Base-by-base conservation (phyloP, 2,329 filamentous ascomycete species). In the Verticillium klebahnii region DNA sequence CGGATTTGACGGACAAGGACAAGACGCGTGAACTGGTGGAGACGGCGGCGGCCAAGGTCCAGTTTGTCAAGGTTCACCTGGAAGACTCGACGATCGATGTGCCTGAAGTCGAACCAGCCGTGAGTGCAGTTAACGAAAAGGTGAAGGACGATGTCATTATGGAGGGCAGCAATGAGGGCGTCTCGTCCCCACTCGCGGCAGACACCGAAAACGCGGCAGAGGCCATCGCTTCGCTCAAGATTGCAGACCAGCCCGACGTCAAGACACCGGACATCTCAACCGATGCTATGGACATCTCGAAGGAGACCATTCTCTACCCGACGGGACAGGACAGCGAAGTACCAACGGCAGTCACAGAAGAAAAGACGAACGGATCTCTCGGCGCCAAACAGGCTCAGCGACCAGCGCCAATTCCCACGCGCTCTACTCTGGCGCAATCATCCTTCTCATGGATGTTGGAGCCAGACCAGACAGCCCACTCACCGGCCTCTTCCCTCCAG, bases 391-490 rank as follows among this genome's bases (percentile, higher is more conserved):
- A 34, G 17, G n/a, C 29, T 25, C 54, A 15, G 4, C 73, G 63
- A 60, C 69, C 70, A 56, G 74, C 64, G 66, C 75, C 83, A 2
- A 81, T 86, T 17, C 85, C 85, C 0, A 85, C 85, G 23, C 82
- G 88, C 25, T 89, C 89, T 3, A 85, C 82, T 0, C 80, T 92
- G 37, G 88, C 89, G 1, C 89, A 91, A 66, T 92, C 90, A 8
- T 89, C 88, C 4, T 93, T 92, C 72, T 88, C 89, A 1, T 92
- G 89, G 88, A 93, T 93, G 89, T 79, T 93, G 2, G 87, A 88
- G 66, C 83, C 82, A 3, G 82, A 84, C 66, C 70, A 78, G 60
- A 72, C 77, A 57, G 12, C 67, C 63, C 50, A 66, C 69, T 58
- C 74, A 23, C 74, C 45, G 14, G 8, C 45, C 5, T 23, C n/a